Percentiles rank a stretch among this genome's conserved stretches.
phyloP scores from a whole-genome alignment of 1,139 yeast species.

The Pichia sp. region DNA sequence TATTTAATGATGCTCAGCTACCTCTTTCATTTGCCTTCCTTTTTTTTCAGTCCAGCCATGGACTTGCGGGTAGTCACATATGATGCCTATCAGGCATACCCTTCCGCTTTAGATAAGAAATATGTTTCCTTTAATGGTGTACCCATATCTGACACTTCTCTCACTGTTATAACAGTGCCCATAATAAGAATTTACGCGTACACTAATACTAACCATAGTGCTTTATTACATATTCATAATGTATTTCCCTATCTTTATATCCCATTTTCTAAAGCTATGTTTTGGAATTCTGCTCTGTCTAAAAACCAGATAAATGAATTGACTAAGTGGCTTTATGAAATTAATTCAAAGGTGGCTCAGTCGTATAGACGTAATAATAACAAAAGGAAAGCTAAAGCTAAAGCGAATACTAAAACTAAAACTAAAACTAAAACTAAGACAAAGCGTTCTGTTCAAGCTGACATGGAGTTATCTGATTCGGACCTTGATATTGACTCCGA shows the following conservation, averaged over 20 bases:
- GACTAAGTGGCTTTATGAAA: slow-evolving; percentile 26
- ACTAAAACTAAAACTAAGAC: slow-evolving; percentile 8
- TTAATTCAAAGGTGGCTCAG: slow-evolving; percentile 23
- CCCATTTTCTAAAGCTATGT: slow-evolving; percentile 39
- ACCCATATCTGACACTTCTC: slow-evolving; percentile 2
- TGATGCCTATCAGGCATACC: slow-evolving; percentile 57
- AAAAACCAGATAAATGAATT: slow-evolving; percentile 16
- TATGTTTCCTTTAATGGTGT: slow-evolving; percentile 25
- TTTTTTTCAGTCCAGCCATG: not conserved
- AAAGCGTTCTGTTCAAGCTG: slow-evolving; percentile 15
- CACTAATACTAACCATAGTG: slow-evolving; percentile 46
- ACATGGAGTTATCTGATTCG: slow-evolving; percentile 8
- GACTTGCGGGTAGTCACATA: slow-evolving; percentile 47
- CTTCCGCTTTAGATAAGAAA: slow-evolving; percentile 37
- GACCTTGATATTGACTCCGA: not conserved
- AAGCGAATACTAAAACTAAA: slow-evolving; percentile 7
- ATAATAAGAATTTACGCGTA: slow-evolving; percentile 72
- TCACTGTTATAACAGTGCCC: slow-evolving; percentile 51
- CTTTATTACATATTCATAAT: slow-evolving; percentile 73
- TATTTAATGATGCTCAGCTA: not conserved
- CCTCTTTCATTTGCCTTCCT: not conserved
- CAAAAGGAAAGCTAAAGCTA: slow-evolving; percentile 1
- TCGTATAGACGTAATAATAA: slow-evolving; percentile 21
- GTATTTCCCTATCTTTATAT: slow-evolving; percentile 75
- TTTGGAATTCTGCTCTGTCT: slow-evolving; percentile 13